These are phyloP conservation scores for Sphaerulina musiva DNA, from an alignment of 2,329 filamentous ascomycete genomes.

Conservation along the genomic window DNA sequence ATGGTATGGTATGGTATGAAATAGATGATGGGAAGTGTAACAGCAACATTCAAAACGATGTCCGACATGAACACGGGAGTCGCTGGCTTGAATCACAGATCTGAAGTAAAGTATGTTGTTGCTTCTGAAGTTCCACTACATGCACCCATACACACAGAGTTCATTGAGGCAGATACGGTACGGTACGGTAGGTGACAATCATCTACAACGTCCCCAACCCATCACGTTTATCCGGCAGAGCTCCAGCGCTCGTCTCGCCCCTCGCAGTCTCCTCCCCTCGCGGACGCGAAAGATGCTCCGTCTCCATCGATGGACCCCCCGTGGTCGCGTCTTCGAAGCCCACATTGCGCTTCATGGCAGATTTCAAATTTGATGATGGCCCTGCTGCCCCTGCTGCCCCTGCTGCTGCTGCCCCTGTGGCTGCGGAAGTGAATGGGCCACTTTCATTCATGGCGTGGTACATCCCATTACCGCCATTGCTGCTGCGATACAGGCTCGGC, in stretches of 20 bases:
- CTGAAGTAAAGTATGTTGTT: too few species aligned
- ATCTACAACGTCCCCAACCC: neutral
- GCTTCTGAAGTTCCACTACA: too few species aligned
- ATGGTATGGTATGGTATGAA: neutral
- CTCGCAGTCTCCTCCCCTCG: constrained; percentile 16
- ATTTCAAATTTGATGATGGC: neutral
- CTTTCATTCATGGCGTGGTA: neutral
- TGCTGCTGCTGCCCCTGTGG: neutral
- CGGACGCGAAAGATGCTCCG: constrained; percentile 10
- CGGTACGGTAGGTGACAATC: neutral
- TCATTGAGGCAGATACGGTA: neutral
- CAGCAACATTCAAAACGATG: neutral
- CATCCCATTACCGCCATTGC: neutral
- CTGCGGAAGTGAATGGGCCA: neutral
- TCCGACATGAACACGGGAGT: neutral
- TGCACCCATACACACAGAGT: too few species aligned
- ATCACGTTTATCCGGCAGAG: constrained; percentile 5
- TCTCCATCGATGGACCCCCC: neutral
- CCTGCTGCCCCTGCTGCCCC: neutral
- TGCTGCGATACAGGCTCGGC: neutral
- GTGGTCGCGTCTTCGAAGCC: constrained; percentile 8
- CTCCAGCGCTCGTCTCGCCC: constrained; percentile 16
- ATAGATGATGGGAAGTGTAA: neutral
- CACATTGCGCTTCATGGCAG: constrained; percentile 3
- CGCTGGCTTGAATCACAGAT: neutral